Evolutionary conservation across 2,329 filamentous ascomycete species (phyloP).

Genomic region (Sporothrix schenckii): DNA sequence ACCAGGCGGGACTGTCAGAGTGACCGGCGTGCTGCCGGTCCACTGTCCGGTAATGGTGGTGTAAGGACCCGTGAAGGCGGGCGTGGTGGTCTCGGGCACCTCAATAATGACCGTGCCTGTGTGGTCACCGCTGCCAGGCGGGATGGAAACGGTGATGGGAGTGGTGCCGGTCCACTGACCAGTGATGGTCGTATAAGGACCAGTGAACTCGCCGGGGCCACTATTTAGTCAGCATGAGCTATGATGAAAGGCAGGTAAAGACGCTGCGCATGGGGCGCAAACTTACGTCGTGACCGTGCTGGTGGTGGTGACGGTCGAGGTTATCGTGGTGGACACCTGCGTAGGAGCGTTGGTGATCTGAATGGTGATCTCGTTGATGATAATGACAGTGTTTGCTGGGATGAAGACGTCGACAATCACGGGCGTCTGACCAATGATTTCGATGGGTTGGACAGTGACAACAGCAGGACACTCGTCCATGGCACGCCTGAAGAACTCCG

Average conservation of each 20-base stretch:
- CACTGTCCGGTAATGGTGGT: slow-evolving; percentile 32
- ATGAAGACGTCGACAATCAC: slow-evolving; percentile 30
- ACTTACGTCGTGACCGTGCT: slow-evolving; percentile 33
- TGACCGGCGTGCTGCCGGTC: slow-evolving; percentile 27
- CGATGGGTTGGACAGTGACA: slow-evolving; percentile 34
- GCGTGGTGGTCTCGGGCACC: not conserved
- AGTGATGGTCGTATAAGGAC: slow-evolving; percentile 36
- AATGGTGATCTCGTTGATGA: slow-evolving; percentile 33
- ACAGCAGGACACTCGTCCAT: slow-evolving; percentile 31
- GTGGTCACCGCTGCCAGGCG: slow-evolving; percentile 27
- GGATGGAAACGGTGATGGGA: slow-evolving; percentile 32
- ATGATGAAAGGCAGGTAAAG: no score
- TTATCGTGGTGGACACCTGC: slow-evolving; percentile 30
- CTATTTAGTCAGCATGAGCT: not conserved
- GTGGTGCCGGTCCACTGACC: slow-evolving; percentile 33
- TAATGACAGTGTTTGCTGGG: slow-evolving; percentile 32
- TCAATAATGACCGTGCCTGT: slow-evolving; percentile 35
- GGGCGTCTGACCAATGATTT: slow-evolving; percentile 31
- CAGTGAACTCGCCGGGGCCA: slow-evolving; percentile 31
- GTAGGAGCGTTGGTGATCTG: slow-evolving; percentile 34
- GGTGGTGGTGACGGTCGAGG: slow-evolving; percentile 31
- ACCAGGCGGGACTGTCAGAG: slow-evolving; percentile 31
- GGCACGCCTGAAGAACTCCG: slow-evolving; percentile 3
- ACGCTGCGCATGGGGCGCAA: no score
- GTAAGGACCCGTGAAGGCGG: slow-evolving; percentile 28